Evolutionary conservation across 495 filamentous ascomycete species (phyloP).

Genomic region (Penicillium crystallinum): DNA sequence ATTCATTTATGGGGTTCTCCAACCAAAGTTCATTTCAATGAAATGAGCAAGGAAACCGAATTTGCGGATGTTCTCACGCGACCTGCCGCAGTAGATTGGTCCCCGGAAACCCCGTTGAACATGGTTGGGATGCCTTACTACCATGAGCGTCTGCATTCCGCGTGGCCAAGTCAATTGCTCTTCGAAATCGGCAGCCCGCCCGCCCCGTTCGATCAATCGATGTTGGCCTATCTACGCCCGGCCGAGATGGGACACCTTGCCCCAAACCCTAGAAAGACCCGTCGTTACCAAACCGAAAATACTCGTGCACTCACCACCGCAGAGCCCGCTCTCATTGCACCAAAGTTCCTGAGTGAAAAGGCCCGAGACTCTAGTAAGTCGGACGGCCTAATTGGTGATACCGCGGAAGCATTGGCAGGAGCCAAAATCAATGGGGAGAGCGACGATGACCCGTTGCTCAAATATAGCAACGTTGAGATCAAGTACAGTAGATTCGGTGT

Average conservation of each 20-base stretch:
- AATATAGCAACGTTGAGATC: slow-evolving; percentile 89
- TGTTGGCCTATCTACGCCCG: slow-evolving; percentile 60
- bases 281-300: slow-evolving; percentile 79
- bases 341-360: slow-evolving; percentile 92
- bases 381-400: slow-evolving; percentile 56
- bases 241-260: slow-evolving; percentile 70
- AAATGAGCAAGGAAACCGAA: slow-evolving; percentile 73
- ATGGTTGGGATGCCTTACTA: slow-evolving; percentile 91
- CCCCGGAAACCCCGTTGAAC: slow-evolving; percentile 73
- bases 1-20: slow-evolving; percentile 91
- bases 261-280: slow-evolving; percentile 65
- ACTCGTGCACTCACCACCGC: slow-evolving; percentile 49
- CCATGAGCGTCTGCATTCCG: slow-evolving; percentile 77
- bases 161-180: slow-evolving; percentile 77
- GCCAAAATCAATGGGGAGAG: slow-evolving; percentile 58
- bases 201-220: slow-evolving; percentile 64
- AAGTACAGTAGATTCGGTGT: slow-evolving; percentile 97
- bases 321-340: slow-evolving; percentile 58
- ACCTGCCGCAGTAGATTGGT: slow-evolving; percentile 56
- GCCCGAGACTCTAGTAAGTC: slow-evolving; percentile 59
- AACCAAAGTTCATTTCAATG: slow-evolving; percentile 82
- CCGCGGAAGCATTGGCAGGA: slow-evolving; percentile 54
- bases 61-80: slow-evolving; percentile 60
- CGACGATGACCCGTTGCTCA: slow-evolving; percentile 67
- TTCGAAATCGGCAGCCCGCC: slow-evolving; percentile 83